A percentile compares a stretch with the other conserved stretches of the same genome.
These are phyloP conservation scores for Cryptococcus wingfieldii DNA, from an alignment of 1,284 basidiomycete genomes.

Conservation along the genomic window DNA sequence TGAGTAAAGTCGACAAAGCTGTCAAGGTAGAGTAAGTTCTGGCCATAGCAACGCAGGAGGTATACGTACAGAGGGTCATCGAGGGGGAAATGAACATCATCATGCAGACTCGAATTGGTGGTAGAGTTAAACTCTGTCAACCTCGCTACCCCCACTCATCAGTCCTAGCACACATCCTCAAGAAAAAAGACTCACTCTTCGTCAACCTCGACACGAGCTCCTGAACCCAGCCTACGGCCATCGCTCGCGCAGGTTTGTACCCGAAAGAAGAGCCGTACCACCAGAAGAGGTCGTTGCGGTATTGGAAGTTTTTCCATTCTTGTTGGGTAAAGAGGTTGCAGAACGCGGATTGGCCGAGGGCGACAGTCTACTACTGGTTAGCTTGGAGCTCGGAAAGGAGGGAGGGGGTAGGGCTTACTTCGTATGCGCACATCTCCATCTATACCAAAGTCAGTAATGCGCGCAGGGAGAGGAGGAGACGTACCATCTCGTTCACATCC, in stretches of 20 bases:
- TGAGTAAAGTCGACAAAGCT: conserved; percentile 47
- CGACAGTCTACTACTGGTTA: conserved; percentile 42
- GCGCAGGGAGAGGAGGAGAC: conserved; percentile 1
- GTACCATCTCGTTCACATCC: conserved; percentile 59
- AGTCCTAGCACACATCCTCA: not conserved
- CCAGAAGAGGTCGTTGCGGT: conserved; percentile 51
- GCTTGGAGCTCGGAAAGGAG: not conserved
- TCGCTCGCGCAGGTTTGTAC: conserved; percentile 43
- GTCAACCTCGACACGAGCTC: conserved; percentile 48
- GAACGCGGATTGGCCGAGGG: conserved; percentile 52
- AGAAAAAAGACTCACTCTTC: conserved; percentile 25
- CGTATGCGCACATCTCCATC: conserved; percentile 57
- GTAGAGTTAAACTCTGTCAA: conserved; percentile 56
- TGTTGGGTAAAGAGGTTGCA: conserved; percentile 61
- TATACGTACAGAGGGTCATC: conserved; percentile 55
- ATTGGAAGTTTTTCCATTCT: conserved; percentile 64
- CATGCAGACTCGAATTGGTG: conserved; percentile 58
- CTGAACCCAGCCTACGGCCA: conserved; percentile 51
- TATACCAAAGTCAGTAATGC: conserved; percentile 3
- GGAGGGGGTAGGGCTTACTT: conserved; percentile 43
- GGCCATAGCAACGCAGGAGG: not conserved
- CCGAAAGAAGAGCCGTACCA: conserved; percentile 49
- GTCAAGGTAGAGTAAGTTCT: not conserved
- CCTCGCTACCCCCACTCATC: conserved; percentile 41
- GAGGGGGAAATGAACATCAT: conserved; percentile 59